These are phyloP conservation scores for Gymnopilus dilepis DNA, from an alignment of 768 basidiomycete genomes.

Conservation along the genomic window DNA sequence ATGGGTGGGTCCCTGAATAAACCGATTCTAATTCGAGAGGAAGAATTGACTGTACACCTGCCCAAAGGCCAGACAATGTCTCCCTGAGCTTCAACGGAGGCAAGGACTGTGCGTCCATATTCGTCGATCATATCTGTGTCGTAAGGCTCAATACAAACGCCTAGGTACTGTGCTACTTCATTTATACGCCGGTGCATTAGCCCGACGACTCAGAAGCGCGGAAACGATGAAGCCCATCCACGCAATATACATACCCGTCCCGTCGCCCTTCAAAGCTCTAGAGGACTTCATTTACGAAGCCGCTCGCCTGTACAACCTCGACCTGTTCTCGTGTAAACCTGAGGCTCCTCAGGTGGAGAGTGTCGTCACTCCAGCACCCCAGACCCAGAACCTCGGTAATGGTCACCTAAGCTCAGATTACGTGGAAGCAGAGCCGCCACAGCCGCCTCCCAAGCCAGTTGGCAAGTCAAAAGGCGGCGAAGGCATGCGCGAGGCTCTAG, in stretches of 20 bases:
- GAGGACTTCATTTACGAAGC: constrained; percentile 82
- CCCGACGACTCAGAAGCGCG: constrained; percentile 42
- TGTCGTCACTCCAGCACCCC: constrained; percentile 42
- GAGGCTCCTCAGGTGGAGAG: constrained; percentile 53
- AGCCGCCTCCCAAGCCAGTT: constrained; percentile 38
- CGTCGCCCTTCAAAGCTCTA: constrained; percentile 84
- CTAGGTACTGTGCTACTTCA: constrained; percentile 95
- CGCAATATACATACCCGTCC: constrained; percentile 87
- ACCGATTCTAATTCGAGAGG: constrained; percentile 13
- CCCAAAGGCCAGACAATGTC: constrained; percentile 63
- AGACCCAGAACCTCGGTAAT: constrained; percentile 15
- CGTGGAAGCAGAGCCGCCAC: constrained; percentile 5
- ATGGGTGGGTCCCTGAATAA: constrained; percentile 69
- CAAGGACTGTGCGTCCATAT: constrained; percentile 84
- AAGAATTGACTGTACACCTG: constrained; percentile 24
- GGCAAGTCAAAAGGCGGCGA: constrained; percentile 64
- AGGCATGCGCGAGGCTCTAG: constrained; percentile 81
- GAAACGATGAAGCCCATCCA: constrained; percentile 53
- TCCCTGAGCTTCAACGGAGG: constrained; percentile 98
- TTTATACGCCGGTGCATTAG: constrained; percentile 78
- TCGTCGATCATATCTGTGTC: neutral
- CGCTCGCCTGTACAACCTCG: constrained; percentile 69
- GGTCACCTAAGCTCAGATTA: constrained; percentile 19
- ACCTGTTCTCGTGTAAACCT: constrained; percentile 66
- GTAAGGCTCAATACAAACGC: neutral